Evolutionary conservation across 257 asterid species (phyloP).

Genomic region (Fraxinus excelsior): DNA sequence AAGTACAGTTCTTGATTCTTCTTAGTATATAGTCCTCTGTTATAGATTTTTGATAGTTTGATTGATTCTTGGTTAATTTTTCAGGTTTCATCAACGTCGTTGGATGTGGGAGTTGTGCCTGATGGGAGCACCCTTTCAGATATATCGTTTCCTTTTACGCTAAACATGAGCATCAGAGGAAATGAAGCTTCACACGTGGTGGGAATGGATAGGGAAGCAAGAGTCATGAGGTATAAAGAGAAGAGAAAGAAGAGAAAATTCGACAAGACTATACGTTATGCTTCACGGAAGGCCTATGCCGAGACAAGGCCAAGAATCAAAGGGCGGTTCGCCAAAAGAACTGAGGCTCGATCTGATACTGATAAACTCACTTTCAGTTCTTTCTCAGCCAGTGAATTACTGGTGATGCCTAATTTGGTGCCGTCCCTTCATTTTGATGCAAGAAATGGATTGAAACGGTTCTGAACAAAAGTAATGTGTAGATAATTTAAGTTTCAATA

Average conservation of each 20-base stretch:
- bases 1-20: slow-evolving; percentile 18
- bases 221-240: slow-evolving; percentile 82
- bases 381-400: slow-evolving; percentile 31
- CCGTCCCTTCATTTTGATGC: slow-evolving; percentile 47
- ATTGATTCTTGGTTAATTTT: neutral
- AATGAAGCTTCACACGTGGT: slow-evolving; percentile 39
- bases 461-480: neutral
- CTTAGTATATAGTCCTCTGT: too few relatives aligned
- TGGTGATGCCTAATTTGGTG: slow-evolving; percentile 43
- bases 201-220: slow-evolving; percentile 71
- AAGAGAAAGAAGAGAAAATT: slow-evolving; percentile 76
- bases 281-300: slow-evolving; percentile 85
- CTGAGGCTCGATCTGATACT: slow-evolving; percentile 44
- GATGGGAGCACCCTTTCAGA: slow-evolving; percentile 71
- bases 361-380: slow-evolving; percentile 21
- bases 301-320: slow-evolving; percentile 86
- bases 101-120: slow-evolving; percentile 84
- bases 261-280: slow-evolving; percentile 83
- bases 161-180: slow-evolving; percentile 30
- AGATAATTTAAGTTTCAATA: slow-evolving; percentile 14
- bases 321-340: slow-evolving; percentile 82
- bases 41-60: neutral
- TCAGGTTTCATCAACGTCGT: slow-evolving; percentile 83
- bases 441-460: neutral
- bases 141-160: slow-evolving; percentile 45